These are phyloP conservation scores for Actinidia polygama DNA, from an alignment of 179 eudicot genomes.

Conservation along the genomic window DNA sequence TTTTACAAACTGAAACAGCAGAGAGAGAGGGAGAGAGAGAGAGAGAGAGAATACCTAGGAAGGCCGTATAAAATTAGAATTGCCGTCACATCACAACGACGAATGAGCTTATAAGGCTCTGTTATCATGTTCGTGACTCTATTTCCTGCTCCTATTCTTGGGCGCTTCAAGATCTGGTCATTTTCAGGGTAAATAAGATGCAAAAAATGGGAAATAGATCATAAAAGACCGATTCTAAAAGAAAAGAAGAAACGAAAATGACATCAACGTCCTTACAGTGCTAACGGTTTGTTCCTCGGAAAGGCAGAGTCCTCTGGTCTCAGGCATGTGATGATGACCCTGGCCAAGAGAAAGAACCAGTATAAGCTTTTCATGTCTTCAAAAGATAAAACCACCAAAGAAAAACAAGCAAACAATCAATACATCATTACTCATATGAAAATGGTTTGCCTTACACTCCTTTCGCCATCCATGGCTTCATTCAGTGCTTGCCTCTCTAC, in stretches of 20 bases:
- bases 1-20: background rate
- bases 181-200: background rate
- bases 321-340: conserved; percentile 97
- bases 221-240: background rate
- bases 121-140: conserved; percentile 65
- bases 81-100: conserved; percentile 94
- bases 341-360: conserved; percentile 29
- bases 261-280: conserved; percentile 51
- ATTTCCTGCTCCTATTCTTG: conserved; percentile 64
- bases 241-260: conserved; percentile 10
- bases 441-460: conserved; percentile 50
- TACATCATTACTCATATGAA: background rate
- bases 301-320: conserved; percentile 90
- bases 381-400: background rate
- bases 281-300: conserved; percentile 87
- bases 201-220: background rate
- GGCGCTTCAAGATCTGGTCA: conserved; percentile 62
- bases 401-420: conserved; percentile 13
- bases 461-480: conserved; percentile 92
- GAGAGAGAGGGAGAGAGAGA: background rate
- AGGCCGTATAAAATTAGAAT: conserved; percentile 86
- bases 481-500: conserved; percentile 90
- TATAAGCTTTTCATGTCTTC: background rate
- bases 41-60: conserved; percentile 62
- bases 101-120: conserved; percentile 79